Evolutionary conservation across 176 grass and related monocot species (phyloP).

Genomic region (Hyparrhenia diplandra): DNA sequence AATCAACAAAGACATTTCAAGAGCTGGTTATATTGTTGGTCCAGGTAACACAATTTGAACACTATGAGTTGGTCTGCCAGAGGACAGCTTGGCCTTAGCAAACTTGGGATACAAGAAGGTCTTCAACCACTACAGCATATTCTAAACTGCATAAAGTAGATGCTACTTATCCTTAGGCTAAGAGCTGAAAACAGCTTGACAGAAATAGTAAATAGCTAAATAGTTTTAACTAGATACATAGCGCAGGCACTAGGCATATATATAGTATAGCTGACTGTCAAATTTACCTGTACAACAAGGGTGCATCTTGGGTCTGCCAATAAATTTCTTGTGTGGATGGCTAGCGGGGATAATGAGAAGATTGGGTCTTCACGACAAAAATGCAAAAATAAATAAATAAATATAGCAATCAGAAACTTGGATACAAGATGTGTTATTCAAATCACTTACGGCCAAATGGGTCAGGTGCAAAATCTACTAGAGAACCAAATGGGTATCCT

Average conservation of each 20-base stretch:
- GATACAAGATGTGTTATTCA: background rate
- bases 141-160: no score
- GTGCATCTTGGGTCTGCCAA: constrained; percentile 76
- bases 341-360: constrained; percentile 73
- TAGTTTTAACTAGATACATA: no score
- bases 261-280: background rate
- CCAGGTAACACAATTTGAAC: no score
- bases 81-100: no score
- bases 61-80: no score
- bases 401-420: background rate
- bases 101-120: no score
- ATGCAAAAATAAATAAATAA: background rate
- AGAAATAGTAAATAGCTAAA: no score
- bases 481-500: constrained; percentile 79
- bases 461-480: constrained; percentile 78
- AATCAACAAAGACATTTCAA: background rate
- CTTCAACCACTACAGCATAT: no score
- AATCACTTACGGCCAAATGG: constrained; percentile 61
- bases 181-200: no score
- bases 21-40: no score
- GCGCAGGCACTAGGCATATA: no score
- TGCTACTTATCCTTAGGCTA: no score
- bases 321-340: constrained; percentile 86
- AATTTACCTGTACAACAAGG: constrained; percentile 72
- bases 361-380: constrained; percentile 60